phyloP scores from a whole-genome alignment of 2,329 filamentous ascomycete species.

The Dissoconium aciculare region DNA sequence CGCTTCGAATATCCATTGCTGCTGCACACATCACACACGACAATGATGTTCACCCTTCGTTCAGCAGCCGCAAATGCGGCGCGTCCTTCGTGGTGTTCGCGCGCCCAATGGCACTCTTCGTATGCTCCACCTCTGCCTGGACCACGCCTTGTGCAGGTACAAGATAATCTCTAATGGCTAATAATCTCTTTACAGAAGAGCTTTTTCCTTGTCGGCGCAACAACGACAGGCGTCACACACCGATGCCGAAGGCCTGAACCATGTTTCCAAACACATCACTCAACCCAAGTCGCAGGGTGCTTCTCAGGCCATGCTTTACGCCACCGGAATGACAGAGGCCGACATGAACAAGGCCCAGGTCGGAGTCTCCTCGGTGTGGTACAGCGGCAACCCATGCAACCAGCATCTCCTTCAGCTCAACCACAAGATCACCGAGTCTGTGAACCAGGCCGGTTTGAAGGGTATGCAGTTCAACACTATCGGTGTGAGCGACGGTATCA shows the following conservation, averaged over 20 bases:
- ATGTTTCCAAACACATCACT: slow-evolving; percentile 69
- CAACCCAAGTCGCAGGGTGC: slow-evolving; percentile 97
- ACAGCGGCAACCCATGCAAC: slow-evolving; percentile 95
- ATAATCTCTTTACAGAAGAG: slow-evolving; percentile 9
- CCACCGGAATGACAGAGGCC: slow-evolving; percentile 68
- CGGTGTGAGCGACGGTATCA: slow-evolving; percentile 92
- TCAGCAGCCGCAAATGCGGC: slow-evolving; percentile 5
- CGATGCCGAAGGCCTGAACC: slow-evolving; percentile 48
- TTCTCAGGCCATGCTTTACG: slow-evolving; percentile 97
- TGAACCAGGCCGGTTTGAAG: slow-evolving; percentile 58
- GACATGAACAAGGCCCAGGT: slow-evolving; percentile 96
- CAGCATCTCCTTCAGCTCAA: slow-evolving; percentile 94
- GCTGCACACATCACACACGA: background rate
- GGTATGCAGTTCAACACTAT: slow-evolving; percentile 99
- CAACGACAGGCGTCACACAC: slow-evolving; percentile 13
- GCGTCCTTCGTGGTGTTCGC: slow-evolving; percentile 14
- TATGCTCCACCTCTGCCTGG: slow-evolving; percentile 4
- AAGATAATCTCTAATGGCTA: background rate
- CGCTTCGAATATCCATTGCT: background rate
- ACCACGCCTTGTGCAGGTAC: background rate
- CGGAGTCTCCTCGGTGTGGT: slow-evolving; percentile 97
- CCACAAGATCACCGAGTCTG: slow-evolving; percentile 57
- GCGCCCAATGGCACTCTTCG: slow-evolving; percentile 13
- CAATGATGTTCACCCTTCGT: slow-evolving; percentile 9
- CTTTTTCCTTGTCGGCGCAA: slow-evolving; percentile 11